Evolutionary conservation across 495 filamentous ascomycete species (phyloP).

Genomic region (Sabuloglossum arenarium): DNA sequence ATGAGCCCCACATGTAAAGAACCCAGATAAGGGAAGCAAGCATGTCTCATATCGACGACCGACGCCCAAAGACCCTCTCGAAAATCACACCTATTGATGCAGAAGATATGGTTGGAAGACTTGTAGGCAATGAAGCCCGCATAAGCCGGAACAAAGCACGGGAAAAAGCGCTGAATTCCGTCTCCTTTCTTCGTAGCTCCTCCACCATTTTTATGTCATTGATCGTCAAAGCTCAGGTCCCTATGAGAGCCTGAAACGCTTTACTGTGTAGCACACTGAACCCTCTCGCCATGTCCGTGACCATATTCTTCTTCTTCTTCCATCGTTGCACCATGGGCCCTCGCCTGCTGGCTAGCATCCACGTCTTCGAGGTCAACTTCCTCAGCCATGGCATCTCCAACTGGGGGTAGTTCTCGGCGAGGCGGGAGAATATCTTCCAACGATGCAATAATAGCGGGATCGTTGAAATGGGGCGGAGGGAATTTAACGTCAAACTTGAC

Average conservation of each 20-base stretch:
- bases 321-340: slow-evolving; percentile 52
- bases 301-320: slow-evolving; percentile 76
- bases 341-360: slow-evolving; percentile 46
- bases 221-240: neutral
- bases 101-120: neutral
- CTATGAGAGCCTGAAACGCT: neutral
- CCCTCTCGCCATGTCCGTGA: slow-evolving; percentile 67
- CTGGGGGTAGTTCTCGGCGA: slow-evolving; percentile 39
- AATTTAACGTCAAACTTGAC: slow-evolving; percentile 97
- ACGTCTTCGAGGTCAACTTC: slow-evolving; percentile 69
- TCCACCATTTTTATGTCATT: neutral
- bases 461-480: slow-evolving; percentile 36
- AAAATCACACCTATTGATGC: slow-evolving; percentile 2
- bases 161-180: neutral
- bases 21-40: neutral
- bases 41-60: neutral
- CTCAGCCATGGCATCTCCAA: slow-evolving; percentile 71
- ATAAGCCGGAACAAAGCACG: neutral
- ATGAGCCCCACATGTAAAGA: neutral
- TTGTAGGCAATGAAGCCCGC: neutral
- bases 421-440: slow-evolving; percentile 69
- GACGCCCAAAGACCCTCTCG: slow-evolving; percentile 1
- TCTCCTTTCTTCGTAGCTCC: neutral
- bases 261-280: slow-evolving; percentile 93
- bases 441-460: slow-evolving; percentile 26